Percentiles rank a stretch among this genome's conserved stretches.
Conservation (phyloP, 371 early-diverging fungal genomes). For the Rhizopus stolonifer region DNA sequence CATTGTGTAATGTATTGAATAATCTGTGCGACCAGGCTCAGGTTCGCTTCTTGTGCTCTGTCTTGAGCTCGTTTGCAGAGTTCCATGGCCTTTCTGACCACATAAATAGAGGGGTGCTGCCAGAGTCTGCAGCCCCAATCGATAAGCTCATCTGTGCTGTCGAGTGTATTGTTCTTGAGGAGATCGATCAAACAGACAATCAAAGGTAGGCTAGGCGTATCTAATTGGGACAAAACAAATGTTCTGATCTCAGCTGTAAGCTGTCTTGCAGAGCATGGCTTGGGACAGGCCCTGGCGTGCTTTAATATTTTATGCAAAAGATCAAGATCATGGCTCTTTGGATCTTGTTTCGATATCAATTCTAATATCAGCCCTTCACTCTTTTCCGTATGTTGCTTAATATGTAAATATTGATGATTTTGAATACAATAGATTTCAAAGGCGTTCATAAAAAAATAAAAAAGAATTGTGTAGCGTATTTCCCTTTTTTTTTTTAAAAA, state of each 20-base stretch:
- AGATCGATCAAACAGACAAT: constrained; percentile 16
- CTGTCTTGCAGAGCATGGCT: neutral
- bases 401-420: neutral
- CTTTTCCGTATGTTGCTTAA: neutral
- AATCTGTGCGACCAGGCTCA: neutral
- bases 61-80: constrained; percentile 6
- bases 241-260: neutral
- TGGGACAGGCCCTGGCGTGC: constrained; percentile 6
- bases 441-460: neutral
- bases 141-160: neutral
- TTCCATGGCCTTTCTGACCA: constrained; percentile 18
- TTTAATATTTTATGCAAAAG: constrained; percentile 11
- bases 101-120: constrained; percentile 6
- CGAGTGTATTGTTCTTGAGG: neutral
- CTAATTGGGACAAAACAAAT: neutral
- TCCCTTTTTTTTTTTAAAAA: constrained; percentile 1
- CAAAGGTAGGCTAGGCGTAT: neutral
- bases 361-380: neutral
- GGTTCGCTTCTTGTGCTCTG: neutral
- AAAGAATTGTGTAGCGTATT: neutral
- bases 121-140: constrained; percentile 1
- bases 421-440: neutral
- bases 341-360: neutral
- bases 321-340: constrained; percentile 4
- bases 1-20: constrained; percentile 6